Conservation (phyloP, 768 basidiomycete species). For the Imleria badia region DNA sequence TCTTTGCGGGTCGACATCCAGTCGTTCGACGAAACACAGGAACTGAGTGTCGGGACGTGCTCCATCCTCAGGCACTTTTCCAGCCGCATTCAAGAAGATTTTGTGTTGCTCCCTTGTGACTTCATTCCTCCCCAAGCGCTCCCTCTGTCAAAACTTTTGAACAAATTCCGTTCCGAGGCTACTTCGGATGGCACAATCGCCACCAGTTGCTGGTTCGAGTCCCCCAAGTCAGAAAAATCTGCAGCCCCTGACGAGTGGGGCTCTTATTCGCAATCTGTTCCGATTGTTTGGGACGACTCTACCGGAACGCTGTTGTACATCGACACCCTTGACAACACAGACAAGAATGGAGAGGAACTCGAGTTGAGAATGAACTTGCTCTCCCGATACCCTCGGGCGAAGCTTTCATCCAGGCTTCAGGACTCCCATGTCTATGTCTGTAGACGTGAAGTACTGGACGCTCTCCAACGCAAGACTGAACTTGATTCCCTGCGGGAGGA, state of each 20-base stretch:
- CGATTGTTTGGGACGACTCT: conserved; percentile 68
- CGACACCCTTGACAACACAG: conserved; percentile 67
- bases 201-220: conserved; percentile 65
- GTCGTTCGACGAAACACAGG: conserved; percentile 73
- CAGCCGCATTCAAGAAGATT: conserved; percentile 75
- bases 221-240: conserved; percentile 52
- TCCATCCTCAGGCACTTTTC: conserved; percentile 77
- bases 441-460: conserved; percentile 68
- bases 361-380: conserved; percentile 76
- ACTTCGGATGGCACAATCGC: conserved; percentile 62
- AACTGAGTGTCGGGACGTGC: conserved; percentile 67
- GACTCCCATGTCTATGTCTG: conserved; percentile 95
- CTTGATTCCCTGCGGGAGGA: conserved; percentile 87
- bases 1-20: conserved; percentile 75
- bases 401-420: conserved; percentile 63
- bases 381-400: conserved; percentile 71
- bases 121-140: conserved; percentile 77
- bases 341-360: conserved; percentile 68
- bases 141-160: conserved; percentile 65
- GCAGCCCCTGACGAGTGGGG: conserved; percentile 69
- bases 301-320: conserved; percentile 70
- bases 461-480: conserved; percentile 63
- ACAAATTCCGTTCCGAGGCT: conserved; percentile 78
- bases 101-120: conserved; percentile 89
- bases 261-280: conserved; percentile 37